These are phyloP conservation scores for Dinochytrium kinnereticum DNA, from an alignment of 371 early-diverging fungal species.

Conservation along the genomic window DNA sequence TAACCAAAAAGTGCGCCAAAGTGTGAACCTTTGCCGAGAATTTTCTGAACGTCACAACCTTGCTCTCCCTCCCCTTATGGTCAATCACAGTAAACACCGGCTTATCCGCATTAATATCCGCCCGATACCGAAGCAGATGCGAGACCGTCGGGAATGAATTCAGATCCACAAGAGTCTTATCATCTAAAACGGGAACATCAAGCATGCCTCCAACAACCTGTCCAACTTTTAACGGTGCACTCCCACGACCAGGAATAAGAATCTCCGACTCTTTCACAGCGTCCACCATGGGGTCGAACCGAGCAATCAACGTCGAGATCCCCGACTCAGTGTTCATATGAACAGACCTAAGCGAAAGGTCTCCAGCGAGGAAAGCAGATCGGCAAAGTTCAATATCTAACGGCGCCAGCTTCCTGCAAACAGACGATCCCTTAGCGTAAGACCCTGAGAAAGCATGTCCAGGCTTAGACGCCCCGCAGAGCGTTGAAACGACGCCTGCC, in stretches of 20 bases:
- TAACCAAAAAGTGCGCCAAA: conserved; percentile 65
- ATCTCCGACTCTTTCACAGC: conserved; percentile 1
- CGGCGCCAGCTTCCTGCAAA: conserved; percentile 9
- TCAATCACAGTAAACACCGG: conserved; percentile 68
- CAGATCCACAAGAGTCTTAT: conserved; percentile 30
- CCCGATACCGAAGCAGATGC: conserved; percentile 37
- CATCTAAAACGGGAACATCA: conserved; percentile 40
- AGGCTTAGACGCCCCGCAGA: not conserved
- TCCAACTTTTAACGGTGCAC: conserved; percentile 13
- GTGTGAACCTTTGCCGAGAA: conserved; percentile 70
- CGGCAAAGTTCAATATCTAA: conserved; percentile 30
- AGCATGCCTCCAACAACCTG: conserved; percentile 43
- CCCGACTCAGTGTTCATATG: conserved; percentile 7
- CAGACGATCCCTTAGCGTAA: not conserved
- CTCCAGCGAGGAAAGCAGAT: conserved; percentile 22
- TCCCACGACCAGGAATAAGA: not conserved
- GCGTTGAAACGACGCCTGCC: conserved; percentile 22
- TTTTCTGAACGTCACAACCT: conserved; percentile 72
- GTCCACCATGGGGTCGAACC: not conserved
- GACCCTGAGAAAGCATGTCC: not conserved
- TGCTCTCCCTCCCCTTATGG: conserved; percentile 62
- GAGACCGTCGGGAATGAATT: conserved; percentile 33
- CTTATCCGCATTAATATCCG: conserved; percentile 20
- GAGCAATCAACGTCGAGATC: not conserved
- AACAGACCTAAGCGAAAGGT: conserved; percentile 14